Conservation (phyloP, 2,329 filamentous ascomycete genomes). For the Trichophyton equinum region DNA sequence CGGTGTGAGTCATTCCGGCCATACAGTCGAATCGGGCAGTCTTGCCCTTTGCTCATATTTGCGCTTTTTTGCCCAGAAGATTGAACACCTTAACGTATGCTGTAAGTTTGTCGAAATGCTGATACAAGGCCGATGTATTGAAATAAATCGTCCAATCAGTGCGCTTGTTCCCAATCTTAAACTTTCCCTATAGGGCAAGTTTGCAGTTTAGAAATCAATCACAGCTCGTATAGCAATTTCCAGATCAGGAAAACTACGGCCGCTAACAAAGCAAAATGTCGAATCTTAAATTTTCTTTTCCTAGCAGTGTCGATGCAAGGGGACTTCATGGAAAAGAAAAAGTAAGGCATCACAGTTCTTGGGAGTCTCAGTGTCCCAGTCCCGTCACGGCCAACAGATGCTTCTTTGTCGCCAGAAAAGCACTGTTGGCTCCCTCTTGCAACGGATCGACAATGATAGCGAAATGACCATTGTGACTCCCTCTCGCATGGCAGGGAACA, state of each 20-base stretch:
- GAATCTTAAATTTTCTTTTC: not conserved
- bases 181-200: not conserved
- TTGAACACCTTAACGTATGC: not conserved
- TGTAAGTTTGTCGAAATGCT: not conserved
- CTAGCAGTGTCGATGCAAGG: not conserved
- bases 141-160: not conserved
- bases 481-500: not conserved
- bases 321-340: not conserved
- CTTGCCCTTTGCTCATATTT: not conserved
- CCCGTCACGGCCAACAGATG: not conserved
- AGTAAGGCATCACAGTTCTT: not conserved
- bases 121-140: not conserved
- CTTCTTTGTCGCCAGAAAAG: not conserved
- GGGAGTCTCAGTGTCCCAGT: not conserved
- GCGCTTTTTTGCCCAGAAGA: not conserved
- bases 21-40: not conserved
- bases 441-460: not conserved
- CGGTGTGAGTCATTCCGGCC: not conserved
- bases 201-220: slow-evolving; percentile 1
- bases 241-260: not conserved
- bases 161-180: not conserved
- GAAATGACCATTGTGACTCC: not conserved
- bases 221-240: slow-evolving; percentile 3
- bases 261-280: not conserved
- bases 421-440: not conserved